Conservation (phyloP, 2,329 filamentous ascomycete species). For the Colletotrichum abscissum region DNA sequence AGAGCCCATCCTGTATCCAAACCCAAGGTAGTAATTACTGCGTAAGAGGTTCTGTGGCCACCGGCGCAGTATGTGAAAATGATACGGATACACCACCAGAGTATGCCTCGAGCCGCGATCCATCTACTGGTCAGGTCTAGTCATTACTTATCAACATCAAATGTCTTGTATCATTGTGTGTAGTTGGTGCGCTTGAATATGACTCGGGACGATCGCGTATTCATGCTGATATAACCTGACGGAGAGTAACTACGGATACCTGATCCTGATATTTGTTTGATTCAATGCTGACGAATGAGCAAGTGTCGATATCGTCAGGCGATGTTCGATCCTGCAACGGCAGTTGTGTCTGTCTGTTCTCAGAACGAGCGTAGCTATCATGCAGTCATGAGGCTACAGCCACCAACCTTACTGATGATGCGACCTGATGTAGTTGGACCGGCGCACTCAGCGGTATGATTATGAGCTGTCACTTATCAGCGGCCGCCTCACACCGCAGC, state of each 20-base stretch:
- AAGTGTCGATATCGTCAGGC: background rate
- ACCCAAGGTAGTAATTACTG: slow-evolving; percentile 8
- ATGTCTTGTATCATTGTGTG: background rate
- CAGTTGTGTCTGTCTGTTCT: background rate
- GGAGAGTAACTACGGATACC: background rate
- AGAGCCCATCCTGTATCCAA: slow-evolving; percentile 12
- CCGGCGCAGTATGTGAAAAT: background rate
- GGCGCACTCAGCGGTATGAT: slow-evolving; percentile 12
- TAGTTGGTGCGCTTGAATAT: background rate
- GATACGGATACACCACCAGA: background rate
- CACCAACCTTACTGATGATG: background rate
- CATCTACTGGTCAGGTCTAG: background rate
- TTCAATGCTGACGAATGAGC: background rate
- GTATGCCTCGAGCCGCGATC: background rate
- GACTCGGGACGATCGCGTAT: background rate
- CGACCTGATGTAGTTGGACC: background rate
- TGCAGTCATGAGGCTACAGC: slow-evolving; percentile 4
- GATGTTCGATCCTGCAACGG: background rate
- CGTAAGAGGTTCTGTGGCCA: background rate
- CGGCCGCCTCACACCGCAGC: background rate
- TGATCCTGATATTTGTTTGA: background rate
- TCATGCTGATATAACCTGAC: background rate
- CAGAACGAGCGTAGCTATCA: background rate
- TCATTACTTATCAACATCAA: background rate
- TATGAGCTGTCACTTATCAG: slow-evolving; percentile 32